A percentile compares a stretch with the other conserved stretches of the same genome.
Evolutionary conservation across 192 early-diverging fungal species (phyloP).

Genomic region (Gaertneriomyces semiglobifer): DNA sequence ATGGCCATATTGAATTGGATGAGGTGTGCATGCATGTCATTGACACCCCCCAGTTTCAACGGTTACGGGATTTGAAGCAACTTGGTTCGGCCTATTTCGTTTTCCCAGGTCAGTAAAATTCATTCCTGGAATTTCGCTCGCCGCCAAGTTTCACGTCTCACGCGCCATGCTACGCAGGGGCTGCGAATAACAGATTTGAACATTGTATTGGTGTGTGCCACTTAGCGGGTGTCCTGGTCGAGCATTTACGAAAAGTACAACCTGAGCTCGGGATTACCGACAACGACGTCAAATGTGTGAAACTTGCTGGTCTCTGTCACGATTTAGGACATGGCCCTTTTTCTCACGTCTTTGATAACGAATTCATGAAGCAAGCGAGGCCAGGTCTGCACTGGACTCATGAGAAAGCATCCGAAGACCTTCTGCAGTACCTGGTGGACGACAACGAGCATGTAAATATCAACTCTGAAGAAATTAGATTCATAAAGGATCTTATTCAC

Average conservation of each 20-base stretch:
- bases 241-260: constrained; percentile 67
- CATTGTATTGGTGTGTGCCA: constrained; percentile 86
- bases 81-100: constrained; percentile 84
- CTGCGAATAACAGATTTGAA: constrained; percentile 94
- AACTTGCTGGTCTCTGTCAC: constrained; percentile 88
- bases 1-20: constrained; percentile 72
- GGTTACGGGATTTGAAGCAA: constrained; percentile 90
- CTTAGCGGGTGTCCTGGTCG: constrained; percentile 71
- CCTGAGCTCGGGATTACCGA: constrained; percentile 74
- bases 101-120: constrained; percentile 56
- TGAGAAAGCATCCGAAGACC: constrained; percentile 70
- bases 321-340: constrained; percentile 97
- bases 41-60: constrained; percentile 95
- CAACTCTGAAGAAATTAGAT: constrained; percentile 25
- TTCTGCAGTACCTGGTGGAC: constrained; percentile 78
- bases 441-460: constrained; percentile 66
- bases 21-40: constrained; percentile 34
- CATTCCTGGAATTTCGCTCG: not conserved
- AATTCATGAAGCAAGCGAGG: constrained; percentile 67
- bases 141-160: constrained; percentile 3
- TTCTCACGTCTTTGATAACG: constrained; percentile 92
- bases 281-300: constrained; percentile 80
- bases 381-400: constrained; percentile 45
- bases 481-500: constrained; percentile 51
- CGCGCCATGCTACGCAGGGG: constrained; percentile 51